A percentile compares a stretch with the other conserved stretches of the same genome.
phyloP scores from a whole-genome alignment of 163 green algal species.

The Trebouxia gelatinosa region DNA sequence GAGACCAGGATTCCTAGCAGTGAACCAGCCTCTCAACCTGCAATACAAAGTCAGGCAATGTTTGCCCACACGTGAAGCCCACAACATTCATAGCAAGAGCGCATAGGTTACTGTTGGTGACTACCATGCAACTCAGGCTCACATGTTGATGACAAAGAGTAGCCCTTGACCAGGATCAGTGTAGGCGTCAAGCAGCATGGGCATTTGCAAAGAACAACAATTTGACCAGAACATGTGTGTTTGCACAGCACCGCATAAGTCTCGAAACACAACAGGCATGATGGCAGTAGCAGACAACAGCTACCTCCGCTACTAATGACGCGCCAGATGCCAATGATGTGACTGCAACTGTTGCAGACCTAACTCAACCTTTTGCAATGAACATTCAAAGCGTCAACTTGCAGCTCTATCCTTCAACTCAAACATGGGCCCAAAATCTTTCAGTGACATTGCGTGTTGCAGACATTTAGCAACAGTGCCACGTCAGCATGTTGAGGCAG shows the following conservation, averaged over 20 bases:
- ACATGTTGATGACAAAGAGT: no score
- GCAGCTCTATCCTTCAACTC: no score
- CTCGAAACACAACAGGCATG: no score
- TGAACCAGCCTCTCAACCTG: conserved; percentile 34
- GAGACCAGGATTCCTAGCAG: conserved; percentile 32
- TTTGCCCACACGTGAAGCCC: not conserved
- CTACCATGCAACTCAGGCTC: no score
- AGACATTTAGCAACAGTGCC: not conserved
- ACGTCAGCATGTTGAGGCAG: not conserved
- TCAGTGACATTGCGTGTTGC: not conserved
- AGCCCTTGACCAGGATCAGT: no score
- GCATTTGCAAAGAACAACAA: not conserved
- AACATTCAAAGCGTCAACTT: not conserved
- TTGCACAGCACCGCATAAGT: no score
- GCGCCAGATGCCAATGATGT: no score
- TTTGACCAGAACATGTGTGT: no score
- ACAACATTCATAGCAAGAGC: not conserved
- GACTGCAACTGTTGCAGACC: not conserved
- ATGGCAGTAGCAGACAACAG: no score
- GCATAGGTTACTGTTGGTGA: no score
- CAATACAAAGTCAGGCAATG: not conserved
- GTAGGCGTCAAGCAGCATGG: not conserved
- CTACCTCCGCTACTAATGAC: no score
- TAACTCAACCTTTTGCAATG: not conserved
- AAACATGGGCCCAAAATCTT: no score